Conservation (phyloP, 139 green algal genomes). For the Marvania coccoides region DNA sequence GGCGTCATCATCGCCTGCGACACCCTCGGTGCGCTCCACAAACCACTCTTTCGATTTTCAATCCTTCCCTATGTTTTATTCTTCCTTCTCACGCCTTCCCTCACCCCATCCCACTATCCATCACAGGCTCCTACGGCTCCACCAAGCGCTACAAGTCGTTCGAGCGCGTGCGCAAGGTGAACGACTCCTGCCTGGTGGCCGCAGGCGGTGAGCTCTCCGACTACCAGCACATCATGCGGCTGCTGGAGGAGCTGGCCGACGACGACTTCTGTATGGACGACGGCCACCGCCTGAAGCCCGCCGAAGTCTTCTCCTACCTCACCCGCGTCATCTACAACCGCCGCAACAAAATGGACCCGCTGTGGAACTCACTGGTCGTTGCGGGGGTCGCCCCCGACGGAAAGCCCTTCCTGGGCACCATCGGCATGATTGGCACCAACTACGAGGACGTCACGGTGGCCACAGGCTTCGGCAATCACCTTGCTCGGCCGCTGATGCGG, state of each 20-base stretch:
- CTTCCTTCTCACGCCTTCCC: not conserved
- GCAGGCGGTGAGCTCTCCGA: conserved; percentile 90
- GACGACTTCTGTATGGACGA: conserved; percentile 90
- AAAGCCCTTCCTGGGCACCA: conserved; percentile 68
- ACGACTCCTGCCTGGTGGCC: conserved; percentile 63
- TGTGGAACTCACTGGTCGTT: conserved; percentile 96
- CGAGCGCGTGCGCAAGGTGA: conserved; percentile 72
- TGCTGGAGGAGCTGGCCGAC: conserved; percentile 86
- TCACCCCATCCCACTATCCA: not conserved
- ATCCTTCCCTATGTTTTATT: not conserved
- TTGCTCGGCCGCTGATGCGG: conserved; percentile 88
- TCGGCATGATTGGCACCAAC: conserved; percentile 89
- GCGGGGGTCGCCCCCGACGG: conserved; percentile 58
- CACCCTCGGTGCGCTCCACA: conserved; percentile 63
- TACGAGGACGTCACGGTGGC: conserved; percentile 63
- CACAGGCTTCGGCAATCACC: conserved; percentile 86
- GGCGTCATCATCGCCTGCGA: conserved; percentile 90
- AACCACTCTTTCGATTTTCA: not conserved
- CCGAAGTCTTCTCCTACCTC: conserved; percentile 85
- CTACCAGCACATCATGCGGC: conserved; percentile 81
- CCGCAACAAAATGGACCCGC: conserved; percentile 80
- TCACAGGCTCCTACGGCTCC: conserved; percentile 80
- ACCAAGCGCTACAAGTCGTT: conserved; percentile 98
- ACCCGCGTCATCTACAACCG: conserved; percentile 94
- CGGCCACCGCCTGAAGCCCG: conserved; percentile 57